Conservation (phyloP, 345 rosid species). For the Acer saccharum region DNA sequence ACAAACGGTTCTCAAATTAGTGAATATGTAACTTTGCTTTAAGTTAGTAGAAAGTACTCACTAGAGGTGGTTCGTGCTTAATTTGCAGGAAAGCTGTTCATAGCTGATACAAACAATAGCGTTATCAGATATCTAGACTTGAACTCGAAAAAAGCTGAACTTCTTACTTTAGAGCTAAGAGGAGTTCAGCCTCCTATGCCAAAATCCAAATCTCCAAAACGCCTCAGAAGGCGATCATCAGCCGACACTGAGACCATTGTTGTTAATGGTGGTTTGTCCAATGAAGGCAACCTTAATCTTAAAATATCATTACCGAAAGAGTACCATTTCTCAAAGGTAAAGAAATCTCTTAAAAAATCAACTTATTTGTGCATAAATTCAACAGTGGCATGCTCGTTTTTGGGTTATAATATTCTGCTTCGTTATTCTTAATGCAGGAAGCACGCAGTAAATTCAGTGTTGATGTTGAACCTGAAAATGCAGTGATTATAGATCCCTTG, state of each 20-base stretch:
- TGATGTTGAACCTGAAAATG: constrained; percentile 72
- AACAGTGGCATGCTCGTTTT: neutral
- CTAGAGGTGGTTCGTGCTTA: constrained; percentile 13
- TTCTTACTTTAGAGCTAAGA: constrained; percentile 78
- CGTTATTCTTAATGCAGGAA: constrained; percentile 51
- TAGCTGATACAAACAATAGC: constrained; percentile 92
- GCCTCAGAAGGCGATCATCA: constrained; percentile 68
- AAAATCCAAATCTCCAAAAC: constrained; percentile 64
- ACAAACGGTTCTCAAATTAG: too few relatives aligned
- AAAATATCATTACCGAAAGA: constrained; percentile 73
- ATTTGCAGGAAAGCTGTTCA: constrained; percentile 66
- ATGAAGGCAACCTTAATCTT: constrained; percentile 60
- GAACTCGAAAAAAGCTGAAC: constrained; percentile 51
- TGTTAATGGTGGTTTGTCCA: constrained; percentile 60
- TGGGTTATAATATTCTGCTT: neutral
- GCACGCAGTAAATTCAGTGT: constrained; percentile 74
- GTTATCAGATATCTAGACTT: constrained; percentile 70
- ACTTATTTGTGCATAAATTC: neutral
- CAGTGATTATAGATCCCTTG: constrained; percentile 50
- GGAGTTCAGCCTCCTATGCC: constrained; percentile 76
- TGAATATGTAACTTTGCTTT: neutral
- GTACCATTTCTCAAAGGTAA: constrained; percentile 90
- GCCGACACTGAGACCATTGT: constrained; percentile 63
- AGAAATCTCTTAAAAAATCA: neutral
- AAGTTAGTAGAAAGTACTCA: neutral